These are phyloP conservation scores for Raffaelea arxii DNA, from an alignment of 2,329 filamentous ascomycete species.

Conservation along the genomic window DNA sequence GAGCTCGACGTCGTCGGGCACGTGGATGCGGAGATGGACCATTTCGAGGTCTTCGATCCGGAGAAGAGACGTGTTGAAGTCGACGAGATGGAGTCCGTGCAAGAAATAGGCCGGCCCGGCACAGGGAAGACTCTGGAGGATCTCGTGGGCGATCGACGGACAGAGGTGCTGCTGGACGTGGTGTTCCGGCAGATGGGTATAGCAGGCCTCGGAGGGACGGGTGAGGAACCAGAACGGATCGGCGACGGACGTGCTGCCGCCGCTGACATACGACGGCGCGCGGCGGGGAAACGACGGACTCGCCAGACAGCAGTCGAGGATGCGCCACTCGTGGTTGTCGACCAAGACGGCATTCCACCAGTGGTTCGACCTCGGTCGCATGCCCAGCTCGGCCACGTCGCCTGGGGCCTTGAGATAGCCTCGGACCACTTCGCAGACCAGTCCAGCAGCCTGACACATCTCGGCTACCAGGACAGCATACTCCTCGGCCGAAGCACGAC, in stretches of 20 bases:
- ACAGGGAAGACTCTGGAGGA: slow-evolving; percentile 76
- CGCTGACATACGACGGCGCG: slow-evolving; percentile 59
- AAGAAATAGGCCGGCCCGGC: slow-evolving; percentile 84
- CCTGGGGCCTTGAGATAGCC: slow-evolving; percentile 89
- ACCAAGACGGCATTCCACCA: slow-evolving; percentile 96
- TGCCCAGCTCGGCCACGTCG: slow-evolving; percentile 69
- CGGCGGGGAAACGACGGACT: slow-evolving; percentile 83
- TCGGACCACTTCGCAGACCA: slow-evolving; percentile 77
- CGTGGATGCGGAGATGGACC: slow-evolving; percentile 78
- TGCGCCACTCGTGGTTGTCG: slow-evolving; percentile 91
- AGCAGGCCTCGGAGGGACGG: slow-evolving; percentile 81
- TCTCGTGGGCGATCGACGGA: slow-evolving; percentile 75
- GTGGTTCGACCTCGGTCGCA: slow-evolving; percentile 82
- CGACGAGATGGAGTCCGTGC: slow-evolving; percentile 66
- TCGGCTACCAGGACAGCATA: slow-evolving; percentile 81
- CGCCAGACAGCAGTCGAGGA: slow-evolving; percentile 89
- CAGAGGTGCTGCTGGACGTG: slow-evolving; percentile 88
- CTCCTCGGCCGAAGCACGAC: slow-evolving; percentile 78
- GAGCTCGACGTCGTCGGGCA: slow-evolving; percentile 83
- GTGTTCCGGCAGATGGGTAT: slow-evolving; percentile 85
- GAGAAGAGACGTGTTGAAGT: slow-evolving; percentile 82
- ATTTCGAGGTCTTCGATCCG: slow-evolving; percentile 89
- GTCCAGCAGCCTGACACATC: slow-evolving; percentile 85
- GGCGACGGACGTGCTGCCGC: slow-evolving; percentile 51
- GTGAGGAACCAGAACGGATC: slow-evolving; percentile 94